Evolutionary conservation across 352 stramenopile species (phyloP), one percentile per base, ranked within the genome.

Genomic region (Pelagophyceae sp.): DNA sequence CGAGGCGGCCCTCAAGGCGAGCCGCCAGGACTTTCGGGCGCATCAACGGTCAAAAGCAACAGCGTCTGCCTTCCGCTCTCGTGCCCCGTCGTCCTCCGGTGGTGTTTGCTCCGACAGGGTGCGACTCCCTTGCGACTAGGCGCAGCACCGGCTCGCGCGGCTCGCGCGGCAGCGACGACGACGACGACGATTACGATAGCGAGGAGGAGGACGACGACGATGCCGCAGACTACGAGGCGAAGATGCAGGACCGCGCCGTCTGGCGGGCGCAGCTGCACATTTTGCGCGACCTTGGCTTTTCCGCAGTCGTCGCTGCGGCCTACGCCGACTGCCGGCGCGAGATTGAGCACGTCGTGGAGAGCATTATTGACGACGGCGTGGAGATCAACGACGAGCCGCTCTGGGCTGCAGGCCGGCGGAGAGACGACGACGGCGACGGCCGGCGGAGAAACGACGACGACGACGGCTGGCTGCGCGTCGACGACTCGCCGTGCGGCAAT

Each of bases 351-450:
- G 29, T 40, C 31, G 6, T 71, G 15, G 61, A 71, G 3, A 17
- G 31, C n/a, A 71, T 71, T 27, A 6, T 71, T 15, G 61, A 38
- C 11, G 61, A 71, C 33, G 61, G 61, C 61, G 61, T 71, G 3
- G 61, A 71, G n/a, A 25, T 71, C n/a, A 29, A 37, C 3, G 31
- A 71, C 15, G 61, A 71, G 61, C 61, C 61, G n/a, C n/a, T 71
- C 15, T 71, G 38, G n/a, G 61, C 61, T 27, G n/a, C 3, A 31
- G n/a, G 61, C 29, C n/a, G 38, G 33, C 61, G 61, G 61, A 40
- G 31, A 31, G 60, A 67, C 61, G 29, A 3, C 29, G 61, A 40
- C 61, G 61, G 19, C n/a, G 61, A 25, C 61, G 61, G 38, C 61
- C n/a, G 15, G 61, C 3, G 11, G 54, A n/a, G 2, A 15, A n/a